A percentile compares a stretch with the other conserved stretches of the same genome.
Conservation (phyloP, 495 filamentous ascomycete species). For the Podospora pseudocomata region DNA sequence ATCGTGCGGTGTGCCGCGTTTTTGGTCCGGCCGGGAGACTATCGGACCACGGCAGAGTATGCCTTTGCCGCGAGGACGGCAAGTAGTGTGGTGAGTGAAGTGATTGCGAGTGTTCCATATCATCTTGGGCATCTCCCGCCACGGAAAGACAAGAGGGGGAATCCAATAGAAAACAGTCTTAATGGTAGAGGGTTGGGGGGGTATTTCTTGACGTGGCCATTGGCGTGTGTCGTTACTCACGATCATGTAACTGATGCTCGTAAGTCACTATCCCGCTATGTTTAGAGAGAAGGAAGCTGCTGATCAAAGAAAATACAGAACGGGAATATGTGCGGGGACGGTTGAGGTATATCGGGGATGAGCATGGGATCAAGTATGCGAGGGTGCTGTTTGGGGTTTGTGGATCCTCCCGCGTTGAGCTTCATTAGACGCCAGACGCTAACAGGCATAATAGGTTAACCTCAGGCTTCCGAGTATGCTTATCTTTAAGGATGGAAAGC, state of each 20-base stretch:
- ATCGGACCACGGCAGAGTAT: constrained; percentile 52
- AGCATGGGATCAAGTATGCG: constrained; percentile 48
- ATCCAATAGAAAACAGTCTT: neutral
- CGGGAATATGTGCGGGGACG: constrained; percentile 46
- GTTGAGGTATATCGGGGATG: constrained; percentile 43
- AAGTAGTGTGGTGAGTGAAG: constrained; percentile 44
- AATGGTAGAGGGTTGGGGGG: constrained; percentile 42
- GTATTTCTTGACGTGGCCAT: constrained; percentile 39
- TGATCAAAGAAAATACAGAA: constrained; percentile 20
- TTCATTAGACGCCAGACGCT: neutral
- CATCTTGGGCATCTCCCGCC: constrained; percentile 47
- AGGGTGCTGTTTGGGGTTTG: constrained; percentile 38
- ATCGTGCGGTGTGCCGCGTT: constrained; percentile 51
- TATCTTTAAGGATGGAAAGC: constrained; percentile 45
- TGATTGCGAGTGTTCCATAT: constrained; percentile 51
- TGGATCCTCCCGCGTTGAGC: neutral
- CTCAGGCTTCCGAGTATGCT: constrained; percentile 52
- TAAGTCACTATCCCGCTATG: constrained; percentile 7
- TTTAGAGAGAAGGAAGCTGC: neutral
- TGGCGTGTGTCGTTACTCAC: constrained; percentile 41
- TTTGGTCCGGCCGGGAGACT: constrained; percentile 49
- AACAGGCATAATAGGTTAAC: neutral
- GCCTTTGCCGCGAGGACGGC: constrained; percentile 39
- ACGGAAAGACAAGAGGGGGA: constrained; percentile 12
- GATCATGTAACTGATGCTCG: constrained; percentile 49